phyloP scores from a whole-genome alignment of 805 yeast species.

The Metschnikowia noctiluminum region DNA sequence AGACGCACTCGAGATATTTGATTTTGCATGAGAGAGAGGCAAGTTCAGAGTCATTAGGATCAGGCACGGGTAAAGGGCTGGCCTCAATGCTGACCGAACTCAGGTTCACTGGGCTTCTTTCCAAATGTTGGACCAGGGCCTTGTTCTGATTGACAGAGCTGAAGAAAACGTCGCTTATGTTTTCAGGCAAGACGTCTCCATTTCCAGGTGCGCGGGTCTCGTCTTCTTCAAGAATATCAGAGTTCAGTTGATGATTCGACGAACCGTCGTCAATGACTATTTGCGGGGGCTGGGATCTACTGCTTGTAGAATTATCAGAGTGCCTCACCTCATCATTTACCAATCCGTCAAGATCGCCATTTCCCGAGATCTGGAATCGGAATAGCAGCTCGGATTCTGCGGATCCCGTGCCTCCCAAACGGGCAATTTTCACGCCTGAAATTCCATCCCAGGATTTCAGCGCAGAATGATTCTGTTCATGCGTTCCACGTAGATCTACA shows the following conservation, averaged over 20 bases:
- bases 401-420: constrained; percentile 2
- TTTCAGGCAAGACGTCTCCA: constrained; percentile 2
- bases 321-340: background rate
- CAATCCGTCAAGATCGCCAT: background rate
- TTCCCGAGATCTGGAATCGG: constrained; percentile 1
- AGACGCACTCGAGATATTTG: constrained; percentile 1
- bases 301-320: background rate
- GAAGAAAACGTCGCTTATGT: constrained; percentile 9
- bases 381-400: constrained; percentile 2
- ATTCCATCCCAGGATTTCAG: constrained; percentile 11
- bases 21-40: background rate
- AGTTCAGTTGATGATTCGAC: background rate
- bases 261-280: constrained; percentile 3
- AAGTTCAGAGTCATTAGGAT: background rate
- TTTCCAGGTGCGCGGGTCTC: background rate
- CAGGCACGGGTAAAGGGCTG: background rate
- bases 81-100: constrained; percentile 3
- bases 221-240: background rate
- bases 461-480: background rate
- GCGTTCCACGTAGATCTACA: background rate
- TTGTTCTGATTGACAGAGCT: constrained; percentile 1
- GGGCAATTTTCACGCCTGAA: constrained; percentile 7
- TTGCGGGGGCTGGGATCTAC: constrained; percentile 3
- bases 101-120: background rate
- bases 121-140: constrained; percentile 5